Base-by-base conservation (phyloP, 495 filamentous ascomycete genomes). In the Usnea hakonensis region DNA sequence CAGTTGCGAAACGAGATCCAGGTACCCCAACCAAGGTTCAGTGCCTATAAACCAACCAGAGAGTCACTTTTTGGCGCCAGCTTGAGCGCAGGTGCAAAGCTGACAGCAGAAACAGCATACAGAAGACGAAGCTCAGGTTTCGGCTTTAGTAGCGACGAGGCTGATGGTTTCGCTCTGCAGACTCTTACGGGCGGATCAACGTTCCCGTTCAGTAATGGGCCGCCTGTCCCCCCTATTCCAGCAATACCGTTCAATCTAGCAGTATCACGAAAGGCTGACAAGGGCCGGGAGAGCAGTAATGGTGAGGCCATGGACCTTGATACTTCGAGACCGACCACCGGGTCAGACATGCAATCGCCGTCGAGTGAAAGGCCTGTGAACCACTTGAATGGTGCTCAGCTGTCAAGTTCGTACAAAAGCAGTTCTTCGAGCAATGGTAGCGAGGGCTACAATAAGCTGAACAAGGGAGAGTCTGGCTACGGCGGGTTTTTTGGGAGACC, bases 1-100 rank as follows among this genome's bases (percentile, higher is more conserved):
- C 90, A 85, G 61, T 79, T 99, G 44, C 84, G 87, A 10, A 97
- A 95, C 69, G 94, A 99, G 70, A 88, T 93, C 35, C 89, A 95
- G 57, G 78, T 88, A 55, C 92, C 95, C 0, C 90, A 96, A 61
- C 94, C 94, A 48, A 83, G 87, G 40, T 99, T 89, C 69, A 88
- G 85, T 62, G 78, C 86, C 16, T 99, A 96, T 76, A 96, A 90
- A 73, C 82, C 90, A 0, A 78, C 77, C 23, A 74, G 75, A 38
- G 84, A 83, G 30, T 65, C 73, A 32, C 64, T 63, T 5, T 52
- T 52, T 6, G 59, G 59, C 55, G 61, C 69, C 23, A 60, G 64
- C 35, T 62, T 56, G 23, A 60, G 69, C 41, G 69, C 79, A 35
- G 76, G 68, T 46, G 68, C 79, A 30, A 77, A 65, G 48, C 64